Percentiles rank a stretch among this genome's conserved stretches.
Conservation (phyloP, 306 rosid species). For the Senna tora region DNA sequence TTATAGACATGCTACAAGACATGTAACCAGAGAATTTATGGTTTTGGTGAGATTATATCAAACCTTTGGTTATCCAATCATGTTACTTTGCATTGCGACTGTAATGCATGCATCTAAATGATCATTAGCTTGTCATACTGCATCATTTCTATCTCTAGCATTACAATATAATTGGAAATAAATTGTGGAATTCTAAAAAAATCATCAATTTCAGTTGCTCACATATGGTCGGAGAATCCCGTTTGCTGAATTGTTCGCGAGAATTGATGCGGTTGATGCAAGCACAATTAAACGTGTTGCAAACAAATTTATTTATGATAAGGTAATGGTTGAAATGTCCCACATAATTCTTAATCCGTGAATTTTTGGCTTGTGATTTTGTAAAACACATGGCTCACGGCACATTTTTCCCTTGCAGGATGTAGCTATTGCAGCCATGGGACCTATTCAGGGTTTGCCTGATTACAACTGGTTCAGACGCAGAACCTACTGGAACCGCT, state of each 20-base stretch:
- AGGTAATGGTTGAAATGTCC: constrained; percentile 51
- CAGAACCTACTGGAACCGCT: constrained; percentile 98
- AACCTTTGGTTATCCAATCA: not conserved
- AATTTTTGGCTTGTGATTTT: not conserved
- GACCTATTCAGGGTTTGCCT: constrained; percentile 80
- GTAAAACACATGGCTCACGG: not conserved
- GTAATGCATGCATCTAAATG: not conserved
- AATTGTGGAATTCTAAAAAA: not conserved
- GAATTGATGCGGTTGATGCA: constrained; percentile 92
- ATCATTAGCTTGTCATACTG: not conserved
- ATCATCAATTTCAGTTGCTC: constrained; percentile 56
- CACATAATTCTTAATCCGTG: not conserved
- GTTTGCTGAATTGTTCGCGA: constrained; percentile 87
- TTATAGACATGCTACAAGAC: not conserved
- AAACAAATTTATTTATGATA: constrained; percentile 86
- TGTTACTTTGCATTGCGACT: not conserved
- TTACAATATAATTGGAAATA: not conserved
- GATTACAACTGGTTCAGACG: constrained; percentile 99
- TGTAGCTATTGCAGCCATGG: constrained; percentile 88
- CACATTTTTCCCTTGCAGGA: constrained; percentile 59
- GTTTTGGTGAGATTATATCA: not conserved
- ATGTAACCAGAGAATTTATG: not conserved
- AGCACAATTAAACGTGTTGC: constrained; percentile 94
- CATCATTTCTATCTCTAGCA: not conserved
- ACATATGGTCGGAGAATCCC: constrained; percentile 96